Conservation (phyloP, 139 green algal genomes). For the Choricystis sp. region DNA sequence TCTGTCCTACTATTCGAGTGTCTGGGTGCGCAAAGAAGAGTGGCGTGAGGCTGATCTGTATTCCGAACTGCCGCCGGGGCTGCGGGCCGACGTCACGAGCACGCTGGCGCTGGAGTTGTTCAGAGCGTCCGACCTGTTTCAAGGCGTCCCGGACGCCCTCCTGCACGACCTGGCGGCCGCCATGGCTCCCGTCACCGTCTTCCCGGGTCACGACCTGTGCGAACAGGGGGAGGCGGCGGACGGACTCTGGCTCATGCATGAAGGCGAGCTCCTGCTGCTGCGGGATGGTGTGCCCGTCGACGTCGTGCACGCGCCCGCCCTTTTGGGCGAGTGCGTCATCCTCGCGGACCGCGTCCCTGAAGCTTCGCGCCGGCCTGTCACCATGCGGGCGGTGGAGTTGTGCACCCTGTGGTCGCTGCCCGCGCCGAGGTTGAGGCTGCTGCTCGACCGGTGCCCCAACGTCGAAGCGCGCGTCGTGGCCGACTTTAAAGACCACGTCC, state of each 20-base stretch:
- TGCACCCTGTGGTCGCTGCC: neutral
- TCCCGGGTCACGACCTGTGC: slow-evolving; percentile 6
- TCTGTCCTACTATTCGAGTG: slow-evolving; percentile 1
- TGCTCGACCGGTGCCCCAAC: neutral
- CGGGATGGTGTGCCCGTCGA: neutral
- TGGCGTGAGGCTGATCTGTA: neutral
- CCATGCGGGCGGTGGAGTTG: neutral
- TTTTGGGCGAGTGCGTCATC: neutral
- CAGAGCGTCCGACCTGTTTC: slow-evolving; percentile 1
- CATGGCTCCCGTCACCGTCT: neutral
- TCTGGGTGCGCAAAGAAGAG: slow-evolving; percentile 3
- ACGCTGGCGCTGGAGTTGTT: slow-evolving; percentile 2
- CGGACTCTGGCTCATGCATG: slow-evolving; percentile 6
- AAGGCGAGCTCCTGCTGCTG: neutral
- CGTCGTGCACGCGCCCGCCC: neutral
- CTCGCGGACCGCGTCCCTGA: neutral
- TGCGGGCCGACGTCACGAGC: neutral
- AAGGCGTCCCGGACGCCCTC: neutral
- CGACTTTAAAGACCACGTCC: neutral
- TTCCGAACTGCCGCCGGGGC: slow-evolving; percentile 5
- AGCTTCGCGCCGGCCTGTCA: neutral
- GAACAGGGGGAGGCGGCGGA: slow-evolving; percentile 5
- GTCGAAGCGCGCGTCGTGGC: neutral
- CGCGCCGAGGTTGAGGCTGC: neutral
- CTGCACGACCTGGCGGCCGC: neutral